Evolutionary conservation across 2,329 filamentous ascomycete species (phyloP), one percentile per base, ranked within the genome.

Genomic region (Arachnopeziza araneosa): DNA sequence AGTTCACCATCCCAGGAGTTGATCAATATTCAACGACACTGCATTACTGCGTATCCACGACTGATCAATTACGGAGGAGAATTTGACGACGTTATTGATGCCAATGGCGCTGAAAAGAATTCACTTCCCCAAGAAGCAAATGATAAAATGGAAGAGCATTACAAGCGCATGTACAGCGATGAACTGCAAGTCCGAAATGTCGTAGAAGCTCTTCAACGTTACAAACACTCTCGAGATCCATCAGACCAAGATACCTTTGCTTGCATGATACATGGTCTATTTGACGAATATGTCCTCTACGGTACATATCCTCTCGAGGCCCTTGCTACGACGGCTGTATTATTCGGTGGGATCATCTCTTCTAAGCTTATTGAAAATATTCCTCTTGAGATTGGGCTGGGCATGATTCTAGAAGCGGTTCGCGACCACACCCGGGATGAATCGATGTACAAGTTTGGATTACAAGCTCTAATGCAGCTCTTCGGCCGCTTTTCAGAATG

Each of bases 361-460:
- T 95, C 91, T 76, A 92, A 93, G 70, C 82, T 99, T 7, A 89
- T 99, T 55, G 91, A 92, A 6, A 89, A 92, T 50, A 84, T 99
- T 21, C 91, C 95, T 2, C 84, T 98, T 36, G 92, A 96, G 71
- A 92, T 96, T 59, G 95, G 91, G n/a, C 79, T 98, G 19, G 92
- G 90, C 19, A 97, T 99, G 91, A 96, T 99, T 64, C 79, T 98
- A n/a, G 93, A 99, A 73, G 91, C 95, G 14, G 92, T 99, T 24
- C 84, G 91, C 65, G 92, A 96, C 64, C 91, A 95, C 69, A 78
- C 83, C 32, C 85, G 89, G 0, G 89, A 96, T 32, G 87, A 93
- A 62, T 87, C 91, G 1, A 98, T 99, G 95, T 98, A 95, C 79
- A 96, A 97, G 70, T 99, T 99, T 72, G 95, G 96, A 12, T 82